These are phyloP conservation scores for Alternaria angustiovoidea DNA, from an alignment of 2,329 filamentous ascomycete species.

Conservation along the genomic window DNA sequence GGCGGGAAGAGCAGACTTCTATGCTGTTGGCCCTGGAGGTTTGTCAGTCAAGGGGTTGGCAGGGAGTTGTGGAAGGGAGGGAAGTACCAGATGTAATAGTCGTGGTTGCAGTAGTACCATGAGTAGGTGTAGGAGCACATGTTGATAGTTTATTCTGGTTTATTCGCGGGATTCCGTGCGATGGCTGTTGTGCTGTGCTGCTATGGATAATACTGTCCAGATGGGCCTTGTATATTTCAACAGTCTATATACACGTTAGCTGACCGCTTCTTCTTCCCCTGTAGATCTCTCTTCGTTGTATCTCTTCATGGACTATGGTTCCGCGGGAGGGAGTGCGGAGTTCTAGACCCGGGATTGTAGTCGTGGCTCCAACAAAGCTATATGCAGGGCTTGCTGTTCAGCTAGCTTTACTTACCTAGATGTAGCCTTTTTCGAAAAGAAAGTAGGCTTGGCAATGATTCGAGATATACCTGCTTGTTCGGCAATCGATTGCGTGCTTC, in stretches of 20 bases:
- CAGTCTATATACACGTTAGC: constrained; percentile 12
- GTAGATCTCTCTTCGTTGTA: background rate
- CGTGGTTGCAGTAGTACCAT: constrained; percentile 59
- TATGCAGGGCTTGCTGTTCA: background rate
- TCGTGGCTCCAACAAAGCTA: constrained; percentile 1
- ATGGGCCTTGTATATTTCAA: background rate
- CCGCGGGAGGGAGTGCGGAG: background rate
- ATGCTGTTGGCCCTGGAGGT: constrained; percentile 50
- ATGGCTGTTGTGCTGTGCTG: background rate
- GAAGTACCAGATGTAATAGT: constrained; percentile 57
- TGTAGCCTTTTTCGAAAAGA: background rate
- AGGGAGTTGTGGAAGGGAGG: background rate
- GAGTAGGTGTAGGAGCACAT: constrained; percentile 60
- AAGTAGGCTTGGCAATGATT: background rate
- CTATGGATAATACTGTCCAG: background rate
- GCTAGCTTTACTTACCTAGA: background rate
- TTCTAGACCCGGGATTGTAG: background rate
- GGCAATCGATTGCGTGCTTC: background rate
- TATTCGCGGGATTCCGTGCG: background rate
- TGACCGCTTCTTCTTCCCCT: constrained; percentile 15
- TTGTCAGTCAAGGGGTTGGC: background rate
- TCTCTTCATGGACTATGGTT: background rate
- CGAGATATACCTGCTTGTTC: background rate
- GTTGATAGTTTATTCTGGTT: background rate
- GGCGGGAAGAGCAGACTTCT: constrained; percentile 56